A percentile compares a stretch with the other conserved stretches of the same genome.
phyloP scores from a whole-genome alignment of 768 basidiomycete genomes.

The Boletellus sp. region DNA sequence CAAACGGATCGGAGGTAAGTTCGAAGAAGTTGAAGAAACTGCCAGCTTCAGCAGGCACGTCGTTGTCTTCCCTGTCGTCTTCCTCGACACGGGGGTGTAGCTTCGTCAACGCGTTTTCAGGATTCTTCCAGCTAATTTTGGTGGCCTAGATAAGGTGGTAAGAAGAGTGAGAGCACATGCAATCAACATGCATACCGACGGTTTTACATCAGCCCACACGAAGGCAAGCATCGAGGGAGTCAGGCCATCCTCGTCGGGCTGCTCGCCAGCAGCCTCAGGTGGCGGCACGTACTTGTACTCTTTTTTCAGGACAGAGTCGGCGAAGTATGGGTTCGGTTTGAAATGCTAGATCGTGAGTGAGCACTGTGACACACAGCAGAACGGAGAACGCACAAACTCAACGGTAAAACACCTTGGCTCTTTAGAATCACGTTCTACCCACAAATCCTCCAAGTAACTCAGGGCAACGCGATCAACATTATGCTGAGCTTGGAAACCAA shows the following conservation, averaged over 20 bases:
- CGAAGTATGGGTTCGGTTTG: constrained; percentile 84
- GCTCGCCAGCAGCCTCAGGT: constrained; percentile 49
- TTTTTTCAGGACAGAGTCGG: constrained; percentile 72
- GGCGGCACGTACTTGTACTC: constrained; percentile 71
- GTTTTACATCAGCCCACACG: constrained; percentile 71
- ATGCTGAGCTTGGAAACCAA: constrained; percentile 67
- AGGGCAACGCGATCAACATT: constrained; percentile 76
- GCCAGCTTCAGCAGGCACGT: constrained; percentile 61
- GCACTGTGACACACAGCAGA: neutral
- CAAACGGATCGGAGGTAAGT: constrained; percentile 55
- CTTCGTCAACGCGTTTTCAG: constrained; percentile 73
- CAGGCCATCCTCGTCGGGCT: constrained; percentile 69
- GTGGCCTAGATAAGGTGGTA: constrained; percentile 40
- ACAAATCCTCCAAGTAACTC: constrained; percentile 80
- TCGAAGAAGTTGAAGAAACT: constrained; percentile 92
- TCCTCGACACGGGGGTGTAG: constrained; percentile 64
- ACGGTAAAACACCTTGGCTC: constrained; percentile 83
- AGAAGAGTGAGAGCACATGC: neutral
- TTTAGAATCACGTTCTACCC: constrained; percentile 66
- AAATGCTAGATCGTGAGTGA: constrained; percentile 52
- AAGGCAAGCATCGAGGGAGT: constrained; percentile 78
- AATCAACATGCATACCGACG: constrained; percentile 47
- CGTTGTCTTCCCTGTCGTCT: constrained; percentile 54
- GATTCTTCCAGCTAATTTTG: constrained; percentile 80
- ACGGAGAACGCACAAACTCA: constrained; percentile 70